These are phyloP conservation scores for Ambrosiella beaveri DNA, from an alignment of 2,329 filamentous ascomycete species.

Conservation along the genomic window DNA sequence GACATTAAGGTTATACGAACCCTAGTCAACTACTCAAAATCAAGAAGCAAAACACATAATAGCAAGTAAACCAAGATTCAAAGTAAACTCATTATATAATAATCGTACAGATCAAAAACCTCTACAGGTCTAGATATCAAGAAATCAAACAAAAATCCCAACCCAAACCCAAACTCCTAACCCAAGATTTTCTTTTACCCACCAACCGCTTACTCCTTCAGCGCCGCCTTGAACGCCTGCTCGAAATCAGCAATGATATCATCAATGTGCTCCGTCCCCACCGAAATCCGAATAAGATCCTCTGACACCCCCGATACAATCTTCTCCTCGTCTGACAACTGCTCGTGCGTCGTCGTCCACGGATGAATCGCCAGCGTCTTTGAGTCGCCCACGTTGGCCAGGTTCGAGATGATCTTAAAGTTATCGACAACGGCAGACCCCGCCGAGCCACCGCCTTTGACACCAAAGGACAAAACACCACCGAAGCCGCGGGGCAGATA, in stretches of 20 bases:
- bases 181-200: not conserved
- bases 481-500: slow-evolving; percentile 75
- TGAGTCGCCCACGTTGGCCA: slow-evolving; percentile 89
- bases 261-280: slow-evolving; percentile 91
- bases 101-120: not conserved
- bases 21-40: too few relatives aligned
- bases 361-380: slow-evolving; percentile 93
- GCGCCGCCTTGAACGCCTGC: slow-evolving; percentile 58
- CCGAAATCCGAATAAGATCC: slow-evolving; percentile 87
- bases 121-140: not conserved
- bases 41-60: too few relatives aligned
- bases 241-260: slow-evolving; percentile 94
- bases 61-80: not conserved
- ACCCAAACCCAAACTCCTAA: not conserved
- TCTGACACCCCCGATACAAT: slow-evolving; percentile 54
- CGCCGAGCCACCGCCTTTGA: slow-evolving; percentile 71
- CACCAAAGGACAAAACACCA: slow-evolving; percentile 81
- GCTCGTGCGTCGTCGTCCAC: slow-evolving; percentile 89
- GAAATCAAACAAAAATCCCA: not conserved
- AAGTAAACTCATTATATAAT: not conserved
- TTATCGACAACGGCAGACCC: slow-evolving; percentile 80
- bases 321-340: slow-evolving; percentile 71
- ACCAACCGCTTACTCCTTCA: not conserved
- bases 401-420: slow-evolving; percentile 88
- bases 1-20: not conserved